Base-by-base conservation (phyloP, 1,284 basidiomycete genomes). In the Melampsora larici-populina region DNA sequence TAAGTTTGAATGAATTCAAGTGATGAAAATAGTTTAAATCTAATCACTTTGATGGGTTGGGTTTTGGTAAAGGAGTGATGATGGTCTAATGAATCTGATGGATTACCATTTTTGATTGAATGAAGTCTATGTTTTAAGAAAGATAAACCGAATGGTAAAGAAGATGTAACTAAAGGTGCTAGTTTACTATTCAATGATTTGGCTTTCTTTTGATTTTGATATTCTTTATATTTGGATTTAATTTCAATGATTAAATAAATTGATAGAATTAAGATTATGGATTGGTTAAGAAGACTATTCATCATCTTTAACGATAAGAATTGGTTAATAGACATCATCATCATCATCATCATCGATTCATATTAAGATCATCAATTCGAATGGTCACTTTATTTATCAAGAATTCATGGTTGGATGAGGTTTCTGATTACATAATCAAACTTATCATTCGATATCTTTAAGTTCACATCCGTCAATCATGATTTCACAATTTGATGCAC, bases 101-200 rank as follows among this genome's bases (percentile, higher is more conserved):
- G 55, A 9, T 3, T 58, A 7, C 55, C 55, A 58, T n/a, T 21
- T 21, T 6, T 9, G 11, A 58, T 13, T 7, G 17, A 9, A 1
- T 29, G 48, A 17, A 76, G 21, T 51, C 58, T 43, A 18, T 36
- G 26, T 58, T 68, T 33, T 64, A 76, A 31, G 43, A 69, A 48
- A 51, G 74, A 76, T n/a, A 76, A 60, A 21, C 74, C 74, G 31
- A 76, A 76, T 31, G 74, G 74, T n/a, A 76, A 46, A 18, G n/a
- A 31, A 15, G 74, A 76, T 26, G 24, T 9, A 5, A 69, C 66
- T 15, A 68, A 46, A 36, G 74, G 74, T 40, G 74, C 74, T n/a
- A 76, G 26, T 13, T 60, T n/a, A 8, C 51, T 65, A 21, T 55
- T 65, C 24, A 64, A 65, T 4, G 65, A 29, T 21, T 8, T 26